Conservation (phyloP, 2,329 filamentous ascomycete genomes). For the Tolypocladium nubicola region DNA sequence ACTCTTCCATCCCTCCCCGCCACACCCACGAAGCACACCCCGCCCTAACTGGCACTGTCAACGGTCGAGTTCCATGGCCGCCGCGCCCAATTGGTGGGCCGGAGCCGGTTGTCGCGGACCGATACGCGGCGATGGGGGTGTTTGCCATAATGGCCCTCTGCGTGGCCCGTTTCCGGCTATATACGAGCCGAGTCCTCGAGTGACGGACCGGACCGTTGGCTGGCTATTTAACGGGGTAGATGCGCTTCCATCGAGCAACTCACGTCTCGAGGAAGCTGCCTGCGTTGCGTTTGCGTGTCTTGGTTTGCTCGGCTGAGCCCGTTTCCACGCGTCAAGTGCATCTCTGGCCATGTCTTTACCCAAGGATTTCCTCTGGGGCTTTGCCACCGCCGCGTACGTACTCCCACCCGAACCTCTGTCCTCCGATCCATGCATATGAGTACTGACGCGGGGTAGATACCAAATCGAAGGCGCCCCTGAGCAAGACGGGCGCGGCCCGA, state of each 20-base stretch:
- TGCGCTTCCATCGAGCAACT: neutral
- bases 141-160: neutral
- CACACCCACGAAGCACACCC: too few relatives aligned
- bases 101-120: neutral
- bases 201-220: neutral
- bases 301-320: too few relatives aligned
- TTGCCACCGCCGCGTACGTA: conserved; percentile 54
- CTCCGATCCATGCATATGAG: neutral
- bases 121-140: neutral
- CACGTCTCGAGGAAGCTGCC: neutral
- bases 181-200: neutral
- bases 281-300: neutral
- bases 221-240: neutral
- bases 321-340: too few relatives aligned
- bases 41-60: too few relatives aligned
- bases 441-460: neutral
- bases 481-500: neutral
- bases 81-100: neutral
- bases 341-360: conserved; percentile 43
- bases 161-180: neutral
- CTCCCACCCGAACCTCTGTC: neutral
- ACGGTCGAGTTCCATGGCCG: too few relatives aligned
- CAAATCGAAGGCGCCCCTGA: neutral
- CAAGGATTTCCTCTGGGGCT: conserved; percentile 67
- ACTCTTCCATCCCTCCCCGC: too few relatives aligned